Evolutionary conservation across 306 rosid genomes (phyloP).

Genomic region (Castanospermum australe): DNA sequence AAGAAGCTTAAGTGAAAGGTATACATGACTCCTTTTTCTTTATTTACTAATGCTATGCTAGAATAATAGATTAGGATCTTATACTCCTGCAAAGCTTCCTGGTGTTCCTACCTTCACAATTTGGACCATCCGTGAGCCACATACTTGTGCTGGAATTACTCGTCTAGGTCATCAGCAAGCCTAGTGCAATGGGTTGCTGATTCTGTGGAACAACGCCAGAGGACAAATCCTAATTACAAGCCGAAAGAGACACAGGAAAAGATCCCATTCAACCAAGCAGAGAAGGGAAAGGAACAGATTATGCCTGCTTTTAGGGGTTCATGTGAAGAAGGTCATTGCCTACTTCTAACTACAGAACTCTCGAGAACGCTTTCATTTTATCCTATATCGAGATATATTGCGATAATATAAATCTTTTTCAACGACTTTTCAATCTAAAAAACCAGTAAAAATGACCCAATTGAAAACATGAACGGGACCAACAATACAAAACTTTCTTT

Average conservation of each 20-base stretch:
- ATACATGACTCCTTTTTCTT: too few relatives aligned
- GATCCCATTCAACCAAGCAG: constrained; percentile 79
- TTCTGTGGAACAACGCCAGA: constrained; percentile 64
- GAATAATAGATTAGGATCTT: too few relatives aligned
- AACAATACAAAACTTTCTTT: neutral
- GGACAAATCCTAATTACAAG: constrained; percentile 68
- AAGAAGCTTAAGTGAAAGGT: too few relatives aligned
- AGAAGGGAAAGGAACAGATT: constrained; percentile 83
- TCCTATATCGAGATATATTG: neutral
- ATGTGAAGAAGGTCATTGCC: constrained; percentile 65
- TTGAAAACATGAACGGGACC: neutral
- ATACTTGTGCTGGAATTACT: constrained; percentile 68
- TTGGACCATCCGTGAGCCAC: constrained; percentile 68
- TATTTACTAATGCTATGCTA: too few relatives aligned
- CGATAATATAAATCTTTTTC: neutral
- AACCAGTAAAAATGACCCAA: neutral
- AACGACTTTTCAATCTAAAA: neutral
- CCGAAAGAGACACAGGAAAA: constrained; percentile 72
- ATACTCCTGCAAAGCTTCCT: constrained; percentile 81
- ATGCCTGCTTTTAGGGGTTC: constrained; percentile 79
- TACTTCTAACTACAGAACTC: constrained; percentile 39
- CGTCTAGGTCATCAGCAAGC: constrained; percentile 92
- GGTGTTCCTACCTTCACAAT: constrained; percentile 79
- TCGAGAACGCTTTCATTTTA: neutral
- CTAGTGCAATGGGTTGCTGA: constrained; percentile 80